phyloP scores from a whole-genome alignment of 345 rosid species.

The Brassica juncea region DNA sequence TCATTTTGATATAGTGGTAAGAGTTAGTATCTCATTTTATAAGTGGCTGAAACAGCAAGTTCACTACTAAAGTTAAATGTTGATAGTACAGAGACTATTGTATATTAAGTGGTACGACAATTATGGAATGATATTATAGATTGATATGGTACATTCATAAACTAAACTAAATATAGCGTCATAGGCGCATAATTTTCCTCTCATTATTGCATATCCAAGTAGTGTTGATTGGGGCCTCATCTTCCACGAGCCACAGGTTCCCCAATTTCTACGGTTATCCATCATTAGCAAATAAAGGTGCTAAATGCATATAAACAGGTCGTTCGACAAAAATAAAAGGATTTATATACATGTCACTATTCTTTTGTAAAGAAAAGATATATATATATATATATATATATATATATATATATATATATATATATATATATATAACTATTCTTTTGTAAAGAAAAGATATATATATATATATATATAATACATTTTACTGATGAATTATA shows the following conservation, averaged over 20 bases:
- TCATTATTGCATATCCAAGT: slow-evolving; percentile 42
- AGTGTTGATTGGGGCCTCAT: slow-evolving; percentile 49
- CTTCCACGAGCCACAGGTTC: slow-evolving; percentile 54
- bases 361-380: not conserved
- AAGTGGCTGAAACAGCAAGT: not conserved
- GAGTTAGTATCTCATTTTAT: too few relatives aligned
- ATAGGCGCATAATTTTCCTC: slow-evolving; percentile 29
- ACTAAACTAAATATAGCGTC: slow-evolving; percentile 29
- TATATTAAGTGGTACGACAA: slow-evolving; percentile 1
- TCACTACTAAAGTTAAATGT: not conserved
- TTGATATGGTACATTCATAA: not conserved
- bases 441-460: too few relatives aligned
- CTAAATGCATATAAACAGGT: not conserved
- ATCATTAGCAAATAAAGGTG: slow-evolving; percentile 28
- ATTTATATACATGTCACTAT: not conserved
- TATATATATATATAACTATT: too few relatives aligned
- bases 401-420: too few relatives aligned
- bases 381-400: not conserved
- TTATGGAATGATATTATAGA: not conserved
- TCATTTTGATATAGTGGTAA: not conserved
- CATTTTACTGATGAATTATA: too few relatives aligned
- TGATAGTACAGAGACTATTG: not conserved
- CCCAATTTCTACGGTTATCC: slow-evolving; percentile 36
- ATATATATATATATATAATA: too few relatives aligned
- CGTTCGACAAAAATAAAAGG: too few relatives aligned